Evolutionary conservation across 2,329 filamentous ascomycete species (phyloP).

Genomic region (Cercospora sp.): DNA sequence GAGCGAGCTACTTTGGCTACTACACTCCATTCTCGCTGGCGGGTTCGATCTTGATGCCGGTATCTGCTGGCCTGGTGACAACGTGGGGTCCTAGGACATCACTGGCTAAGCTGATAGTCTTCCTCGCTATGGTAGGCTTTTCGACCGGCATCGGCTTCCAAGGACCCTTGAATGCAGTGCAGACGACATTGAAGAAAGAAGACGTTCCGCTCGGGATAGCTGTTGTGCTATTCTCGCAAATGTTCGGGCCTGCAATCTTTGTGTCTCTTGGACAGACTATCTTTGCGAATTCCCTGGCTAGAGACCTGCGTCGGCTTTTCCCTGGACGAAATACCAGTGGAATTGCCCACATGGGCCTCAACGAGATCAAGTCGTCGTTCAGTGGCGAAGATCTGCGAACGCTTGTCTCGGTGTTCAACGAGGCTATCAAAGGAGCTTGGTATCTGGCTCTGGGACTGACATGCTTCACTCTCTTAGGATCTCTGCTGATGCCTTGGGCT

Average conservation of each 20-base stretch:
- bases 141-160: not conserved
- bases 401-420: not conserved
- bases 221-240: not conserved
- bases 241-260: not conserved
- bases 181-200: not conserved
- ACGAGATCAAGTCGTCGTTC: not conserved
- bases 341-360: not conserved
- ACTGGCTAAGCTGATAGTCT: not conserved
- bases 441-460: not conserved
- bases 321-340: not conserved
- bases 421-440: not conserved
- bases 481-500: not conserved
- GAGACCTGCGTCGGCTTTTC: not conserved
- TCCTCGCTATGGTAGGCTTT: not conserved
- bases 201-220: not conserved
- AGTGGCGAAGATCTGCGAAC: not conserved
- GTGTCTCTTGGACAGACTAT: not conserved
- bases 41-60: not conserved
- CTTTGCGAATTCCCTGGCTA: not conserved
- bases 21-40: not conserved
- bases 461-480: not conserved
- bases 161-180: not conserved
- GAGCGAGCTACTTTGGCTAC: not conserved
- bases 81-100: not conserved
- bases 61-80: not conserved